Base-by-base conservation (phyloP, 306 rosid species). In the Rosa chinensis region DNA sequence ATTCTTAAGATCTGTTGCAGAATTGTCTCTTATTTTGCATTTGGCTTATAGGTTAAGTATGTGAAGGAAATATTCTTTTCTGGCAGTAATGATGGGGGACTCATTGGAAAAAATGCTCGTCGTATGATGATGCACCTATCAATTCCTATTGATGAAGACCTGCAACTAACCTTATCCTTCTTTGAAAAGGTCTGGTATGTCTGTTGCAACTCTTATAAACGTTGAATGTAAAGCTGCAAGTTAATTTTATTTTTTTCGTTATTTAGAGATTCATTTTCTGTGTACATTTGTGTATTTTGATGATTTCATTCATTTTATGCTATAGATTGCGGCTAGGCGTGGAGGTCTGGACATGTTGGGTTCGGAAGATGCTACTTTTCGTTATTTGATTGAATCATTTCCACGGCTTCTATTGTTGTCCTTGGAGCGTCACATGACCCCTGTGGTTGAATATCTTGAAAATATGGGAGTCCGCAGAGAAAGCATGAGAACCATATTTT, bases 141-240 rank as follows among this genome's bases (percentile, higher is more conserved):
- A 0, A 88, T 94, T 85, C 86, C 97, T 25, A 69, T 88, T 20
- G 99, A 94, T 48, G 97, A 94, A 21, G 94, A 91, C 71, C 77
- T 92, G 66, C 99, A 94, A 56, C 93, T 78, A 76, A 91, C 95
- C 44, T 66, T 94, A 13, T 91, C 99, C 63, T 89, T 91, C 80
- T 94, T 94, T 78, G 93, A 91, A 76, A 94, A 91, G 95, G 96
- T 91, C 23, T 73, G 52, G 49, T 69, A 66, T 63, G 67, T 76
- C 63, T 43, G 37, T 59, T 44, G 63, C 77, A 55, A 70, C 28
- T 77, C 68, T 78, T 61, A 11, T 20, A 25, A 37, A 45, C 14
- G 9, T 25, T 40, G 25, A 37, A 39, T 77, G 37, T 28, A 5
- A 8, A 79, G 17, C n/a, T 43, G n/a, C 72, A 21, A 66, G 32